Conservation (phyloP, 768 basidiomycete species). For the Hericium coralloides region DNA sequence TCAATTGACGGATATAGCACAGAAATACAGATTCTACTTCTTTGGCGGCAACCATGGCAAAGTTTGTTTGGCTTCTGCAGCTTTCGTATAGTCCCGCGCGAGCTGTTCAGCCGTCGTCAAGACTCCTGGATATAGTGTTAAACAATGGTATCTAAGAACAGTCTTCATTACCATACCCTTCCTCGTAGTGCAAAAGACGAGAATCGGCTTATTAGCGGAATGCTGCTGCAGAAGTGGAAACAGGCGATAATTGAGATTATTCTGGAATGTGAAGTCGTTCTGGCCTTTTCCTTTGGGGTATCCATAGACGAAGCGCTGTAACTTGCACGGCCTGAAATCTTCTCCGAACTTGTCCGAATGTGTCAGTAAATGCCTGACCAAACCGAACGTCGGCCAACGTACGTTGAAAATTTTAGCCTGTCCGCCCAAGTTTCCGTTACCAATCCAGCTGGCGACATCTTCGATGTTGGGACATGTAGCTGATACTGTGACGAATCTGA, state of each 20-base stretch:
- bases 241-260: conserved; percentile 61
- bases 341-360: conserved; percentile 71
- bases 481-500: conserved; percentile 84
- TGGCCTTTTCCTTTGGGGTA: conserved; percentile 49
- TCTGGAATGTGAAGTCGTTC: conserved; percentile 76
- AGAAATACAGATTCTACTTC: conserved; percentile 28
- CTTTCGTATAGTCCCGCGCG: conserved; percentile 59
- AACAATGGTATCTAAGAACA: conserved; percentile 4
- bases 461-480: conserved; percentile 91
- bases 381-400: not conserved
- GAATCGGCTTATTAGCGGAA: conserved; percentile 70
- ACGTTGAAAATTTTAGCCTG: conserved; percentile 69
- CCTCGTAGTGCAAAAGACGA: conserved; percentile 85
- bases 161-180: conserved; percentile 44
- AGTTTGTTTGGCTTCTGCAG: conserved; percentile 34
- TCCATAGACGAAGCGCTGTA: conserved; percentile 65
- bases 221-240: conserved; percentile 67
- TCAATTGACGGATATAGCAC: not conserved
- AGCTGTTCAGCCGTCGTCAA: conserved; percentile 67
- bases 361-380: not conserved
- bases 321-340: conserved; percentile 80
- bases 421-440: conserved; percentile 28
- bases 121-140: conserved; percentile 22
- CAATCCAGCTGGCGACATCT: conserved; percentile 88
- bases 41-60: conserved; percentile 65